phyloP scores from a whole-genome alignment of 176 grass and related monocot genomes.

The Bothriochloa decipiens region DNA sequence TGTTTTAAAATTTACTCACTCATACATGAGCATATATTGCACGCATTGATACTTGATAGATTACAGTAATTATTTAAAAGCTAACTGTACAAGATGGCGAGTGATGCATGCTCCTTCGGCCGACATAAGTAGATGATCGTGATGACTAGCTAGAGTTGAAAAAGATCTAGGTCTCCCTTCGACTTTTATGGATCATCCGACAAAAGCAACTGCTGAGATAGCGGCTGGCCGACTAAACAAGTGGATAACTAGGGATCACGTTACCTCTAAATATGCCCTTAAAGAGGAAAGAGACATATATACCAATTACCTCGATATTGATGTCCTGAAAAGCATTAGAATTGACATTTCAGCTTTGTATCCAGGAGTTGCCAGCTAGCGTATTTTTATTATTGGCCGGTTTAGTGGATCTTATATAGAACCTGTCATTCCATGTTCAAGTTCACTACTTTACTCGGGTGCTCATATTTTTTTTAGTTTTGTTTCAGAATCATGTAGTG shows the following conservation, averaged over 20 bases:
- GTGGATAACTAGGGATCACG: neutral
- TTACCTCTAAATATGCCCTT: neutral
- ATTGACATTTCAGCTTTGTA: neutral
- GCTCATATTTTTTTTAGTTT: no score
- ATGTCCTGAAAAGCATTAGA: neutral
- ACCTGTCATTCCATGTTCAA: no score
- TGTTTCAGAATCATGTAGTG: no score
- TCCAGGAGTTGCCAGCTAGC: no score
- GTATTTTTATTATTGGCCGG: no score
- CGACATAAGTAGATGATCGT: slow-evolving; percentile 27
- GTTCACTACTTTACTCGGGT: no score
- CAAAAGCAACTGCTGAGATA: neutral
- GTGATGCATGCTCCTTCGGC: neutral
- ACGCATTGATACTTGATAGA: no score
- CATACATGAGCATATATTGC: no score
- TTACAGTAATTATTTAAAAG: no score
- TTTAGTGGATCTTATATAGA: no score
- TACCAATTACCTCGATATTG: neutral
- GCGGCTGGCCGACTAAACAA: slow-evolving; percentile 5
- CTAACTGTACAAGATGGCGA: no score
- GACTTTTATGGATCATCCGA: neutral
- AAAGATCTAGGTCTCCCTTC: neutral
- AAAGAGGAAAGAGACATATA: neutral
- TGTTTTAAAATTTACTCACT: no score
- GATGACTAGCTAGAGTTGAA: neutral